Conservation (phyloP, 768 basidiomycete species). For the Hypsizygus marmoreus region DNA sequence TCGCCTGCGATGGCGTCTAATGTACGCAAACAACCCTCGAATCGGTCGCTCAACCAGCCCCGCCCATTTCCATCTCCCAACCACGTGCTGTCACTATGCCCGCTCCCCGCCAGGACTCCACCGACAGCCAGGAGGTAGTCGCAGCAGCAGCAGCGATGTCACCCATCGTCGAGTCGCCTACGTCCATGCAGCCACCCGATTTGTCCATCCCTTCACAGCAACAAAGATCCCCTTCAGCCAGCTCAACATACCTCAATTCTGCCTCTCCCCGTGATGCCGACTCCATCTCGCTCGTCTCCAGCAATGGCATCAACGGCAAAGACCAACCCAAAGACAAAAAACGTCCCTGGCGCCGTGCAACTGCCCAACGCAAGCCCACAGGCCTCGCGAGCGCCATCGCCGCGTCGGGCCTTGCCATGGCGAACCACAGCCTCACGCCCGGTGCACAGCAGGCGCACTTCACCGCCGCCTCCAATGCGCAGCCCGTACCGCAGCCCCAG, state of each 20-base stretch:
- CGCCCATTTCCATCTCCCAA: constrained; percentile 21
- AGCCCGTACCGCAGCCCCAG: constrained; percentile 12
- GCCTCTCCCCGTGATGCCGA: constrained; percentile 24
- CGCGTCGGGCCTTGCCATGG: constrained; percentile 67
- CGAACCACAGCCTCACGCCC: constrained; percentile 52
- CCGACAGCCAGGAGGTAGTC: constrained; percentile 10
- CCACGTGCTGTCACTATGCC: constrained; percentile 30
- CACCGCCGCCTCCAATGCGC: constrained; percentile 23
- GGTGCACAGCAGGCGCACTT: constrained; percentile 48
- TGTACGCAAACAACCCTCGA: constrained; percentile 31
- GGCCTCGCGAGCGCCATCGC: constrained; percentile 71
- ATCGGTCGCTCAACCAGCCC: constrained; percentile 31
- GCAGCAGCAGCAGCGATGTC: too few species aligned
- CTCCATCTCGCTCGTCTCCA: constrained; percentile 24
- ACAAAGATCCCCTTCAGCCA: constrained; percentile 14
- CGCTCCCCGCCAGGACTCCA: constrained; percentile 4
- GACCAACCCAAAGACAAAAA: constrained; percentile 38
- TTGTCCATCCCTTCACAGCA: constrained; percentile 15
- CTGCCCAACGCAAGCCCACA: constrained; percentile 48
- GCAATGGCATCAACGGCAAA: constrained; percentile 16
- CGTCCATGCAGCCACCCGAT: constrained; percentile 34
- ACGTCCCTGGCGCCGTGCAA: constrained; percentile 44
- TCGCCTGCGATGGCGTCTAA: constrained; percentile 24
- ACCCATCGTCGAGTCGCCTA: constrained; percentile 50
- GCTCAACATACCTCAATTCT: constrained; percentile 16